Evolutionary conservation across 495 filamentous ascomycete species (phyloP), one percentile per base, ranked within the genome.

Genomic region (Neurospora tetraspora): DNA sequence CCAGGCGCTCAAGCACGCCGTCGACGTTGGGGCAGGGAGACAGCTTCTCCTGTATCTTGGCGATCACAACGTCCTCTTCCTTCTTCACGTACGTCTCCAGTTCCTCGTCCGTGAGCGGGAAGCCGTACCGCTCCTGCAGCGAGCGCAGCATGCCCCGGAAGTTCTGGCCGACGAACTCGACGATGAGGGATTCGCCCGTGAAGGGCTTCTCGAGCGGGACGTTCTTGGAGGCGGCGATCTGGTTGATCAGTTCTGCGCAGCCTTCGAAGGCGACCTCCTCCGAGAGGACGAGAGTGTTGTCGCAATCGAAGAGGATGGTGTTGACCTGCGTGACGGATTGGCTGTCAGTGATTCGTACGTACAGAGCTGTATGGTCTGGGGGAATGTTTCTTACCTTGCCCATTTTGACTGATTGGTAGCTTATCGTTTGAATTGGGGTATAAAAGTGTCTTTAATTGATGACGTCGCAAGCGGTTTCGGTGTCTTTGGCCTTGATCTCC

Each of bases 251-350:
- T 75, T 96, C 92, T 77, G 94, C 92, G 83, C 94, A 97, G 73
- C 93, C 94, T 84, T 96, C 94, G 82, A 97, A 98, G 82, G 94
- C 94, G 78, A 97, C 86, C 75, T 88, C 89, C 84, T 98, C 94
- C 73, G 93, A 96, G 78, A 96, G 90, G 83, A 94, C 93, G 78
- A 98, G 93, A 71, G 94, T 98, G 87, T 98, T 98, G 89, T 98
- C 94, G 86, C 94, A 98, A 85, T 98, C 94, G 84, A 97, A 90
- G 82, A 98, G 92, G 83, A 98, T 73, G 72, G 81, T 82, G 45
- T 74, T 80, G 77, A 83, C 80, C 79, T 81, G 36, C 10, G 16
- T 23, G 20, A 12, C 9, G 18, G 39, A 65, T 11, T 18, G 5
- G 27, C 8, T 72, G 59, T 40, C 39, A 43, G 69, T 14, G 36